These are phyloP conservation scores for Barnettozyma hawaiiensis DNA, from an alignment of 1,139 yeast genomes.

Conservation along the genomic window DNA sequence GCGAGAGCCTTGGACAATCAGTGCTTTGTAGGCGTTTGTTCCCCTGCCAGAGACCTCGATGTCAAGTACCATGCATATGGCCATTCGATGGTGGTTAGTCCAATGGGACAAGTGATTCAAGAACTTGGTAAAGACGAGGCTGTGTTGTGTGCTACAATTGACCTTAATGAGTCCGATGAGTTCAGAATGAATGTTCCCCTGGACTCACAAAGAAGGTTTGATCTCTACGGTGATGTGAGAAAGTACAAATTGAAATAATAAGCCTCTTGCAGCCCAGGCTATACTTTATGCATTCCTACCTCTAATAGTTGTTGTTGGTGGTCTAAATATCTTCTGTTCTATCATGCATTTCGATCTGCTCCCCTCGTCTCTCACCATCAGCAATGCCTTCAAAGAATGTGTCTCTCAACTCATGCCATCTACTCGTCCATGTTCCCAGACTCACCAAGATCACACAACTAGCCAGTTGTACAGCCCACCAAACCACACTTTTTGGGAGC, in stretches of 20 bases:
- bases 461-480: slow-evolving; percentile 79
- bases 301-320: neutral
- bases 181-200: slow-evolving; percentile 77
- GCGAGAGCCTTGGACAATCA: slow-evolving; percentile 90
- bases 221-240: slow-evolving; percentile 38
- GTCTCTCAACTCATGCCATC: slow-evolving; percentile 40
- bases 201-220: slow-evolving; percentile 74
- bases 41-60: slow-evolving; percentile 78
- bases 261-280: too few relatives aligned
- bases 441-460: slow-evolving; percentile 67
- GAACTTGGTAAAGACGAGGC: slow-evolving; percentile 88
- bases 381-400: slow-evolving; percentile 82
- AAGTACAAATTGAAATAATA: too few relatives aligned
- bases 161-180: slow-evolving; percentile 52
- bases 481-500: slow-evolving; percentile 64
- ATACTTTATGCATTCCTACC: neutral
- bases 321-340: slow-evolving; percentile 2
- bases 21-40: slow-evolving; percentile 69
- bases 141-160: slow-evolving; percentile 73
- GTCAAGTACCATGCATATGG: slow-evolving; percentile 88
- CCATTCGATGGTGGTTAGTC: slow-evolving; percentile 83
- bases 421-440: slow-evolving; percentile 37
- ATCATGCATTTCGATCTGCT: slow-evolving; percentile 17
- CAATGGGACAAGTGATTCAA: slow-evolving; percentile 70
- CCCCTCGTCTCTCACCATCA: slow-evolving; percentile 36